Evolutionary conservation across 495 filamentous ascomycete species (phyloP), one percentile per base, ranked within the genome.

Genomic region (Darksidea phi): DNA sequence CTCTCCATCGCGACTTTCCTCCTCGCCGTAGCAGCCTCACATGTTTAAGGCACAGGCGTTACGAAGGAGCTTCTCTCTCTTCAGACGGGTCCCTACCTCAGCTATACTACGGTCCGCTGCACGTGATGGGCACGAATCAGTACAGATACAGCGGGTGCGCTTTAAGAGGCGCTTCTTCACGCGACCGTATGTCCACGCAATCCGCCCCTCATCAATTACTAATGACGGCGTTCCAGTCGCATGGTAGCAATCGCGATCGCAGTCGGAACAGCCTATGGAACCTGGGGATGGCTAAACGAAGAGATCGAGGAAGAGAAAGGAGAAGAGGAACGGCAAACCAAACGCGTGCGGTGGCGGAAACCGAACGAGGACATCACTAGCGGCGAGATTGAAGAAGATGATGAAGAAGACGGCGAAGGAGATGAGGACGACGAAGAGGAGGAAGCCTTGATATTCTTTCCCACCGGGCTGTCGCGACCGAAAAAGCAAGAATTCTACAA

Each of bases 381-480:
- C 24, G 57, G 59, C 2, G 20, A 53, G 63, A 38, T 55, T 41
- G 66, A 57, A 12, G 54, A 54, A 13, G 62, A 67, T 6, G 66
- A 66, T 23, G 72, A 66, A 0, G 62, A 69, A 1, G 46, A 68
- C 17, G 61, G 54, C 7, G 43, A 43, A n/a, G 43, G 51, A 8
- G 56, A 63, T 6, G 69, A 71, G 36, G 63, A 63, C 7, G 64
- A 61, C 6, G 66, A 71, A 10, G 68, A 71, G 12, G 69, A 17
- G 48, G 63, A 79, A 45, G 71, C 74, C 36, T 62, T 67, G 12
- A 58, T 84, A 1, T 91, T 92, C 65, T 81, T 92, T 42, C 86
- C 88, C 1, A 71, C 91, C 25, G 75, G 78, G n/a, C 79, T 77
- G 69, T 72, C 75, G 68, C 82, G 64, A 49, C 75, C 74, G 75